Base-by-base conservation (phyloP, 768 basidiomycete genomes). In the Suillus subaureus region DNA sequence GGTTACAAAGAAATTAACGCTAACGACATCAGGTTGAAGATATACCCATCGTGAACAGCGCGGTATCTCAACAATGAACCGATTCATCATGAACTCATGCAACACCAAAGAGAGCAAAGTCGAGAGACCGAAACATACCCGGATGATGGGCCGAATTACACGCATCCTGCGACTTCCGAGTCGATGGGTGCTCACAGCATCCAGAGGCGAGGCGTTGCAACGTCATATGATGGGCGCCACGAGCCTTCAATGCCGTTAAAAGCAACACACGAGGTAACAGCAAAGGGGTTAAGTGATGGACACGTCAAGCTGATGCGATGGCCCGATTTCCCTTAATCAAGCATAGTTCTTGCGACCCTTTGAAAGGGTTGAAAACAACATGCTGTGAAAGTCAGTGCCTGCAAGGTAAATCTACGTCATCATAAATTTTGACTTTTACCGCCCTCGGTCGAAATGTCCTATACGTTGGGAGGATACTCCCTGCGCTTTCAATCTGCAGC, bases 251-350 rank as follows among this genome's bases (percentile, higher is more conserved):
- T 58, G 9, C 57, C 11, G 37, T 58, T 13, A 58, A 58, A 57
- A 58, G 57, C 39, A 58, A 16, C 16, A 26, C 57, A 40, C 39
- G 39, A 58, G 39, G 39, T 28, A 40, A 21, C 39, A 58, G 39
- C 26, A 40, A 58, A 58, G 11, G 23, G 57, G 15, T 40, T 26
- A 58, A 40, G 37, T 58, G 39, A 40, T 58, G 57, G 57, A 58
- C 57, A 58, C 57, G 57, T 58, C 57, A 58, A 58, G 11, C 16
- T 16, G 26, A 28, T 58, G 39, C n/a, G 11, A 26, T 28, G 26
- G 5, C n/a, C n/a, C 39, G 39, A 40, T 35, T 28, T 40, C 23
- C 37, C 56, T 39, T 7, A 26, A 58, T 5, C 4, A 52, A 54
- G 52, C 18, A 12, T 54, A 21, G 18, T 26, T 23, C 18, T 58